Conservation (phyloP, 1,284 basidiomycete genomes). For the Pisolithus thermaeus region DNA sequence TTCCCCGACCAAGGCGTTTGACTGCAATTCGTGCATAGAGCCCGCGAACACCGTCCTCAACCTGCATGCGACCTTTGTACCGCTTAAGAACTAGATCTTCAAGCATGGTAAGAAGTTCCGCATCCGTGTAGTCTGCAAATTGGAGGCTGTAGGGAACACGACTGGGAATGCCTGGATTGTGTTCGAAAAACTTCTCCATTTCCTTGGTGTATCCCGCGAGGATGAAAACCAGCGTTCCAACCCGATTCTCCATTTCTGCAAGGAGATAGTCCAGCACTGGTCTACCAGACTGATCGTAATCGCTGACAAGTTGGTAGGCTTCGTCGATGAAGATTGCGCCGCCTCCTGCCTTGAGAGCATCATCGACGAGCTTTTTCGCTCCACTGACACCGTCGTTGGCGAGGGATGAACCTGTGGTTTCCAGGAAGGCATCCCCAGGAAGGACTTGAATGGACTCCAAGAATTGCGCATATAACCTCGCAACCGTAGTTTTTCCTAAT, state of each 20-base stretch:
- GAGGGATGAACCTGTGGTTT: constrained; percentile 56
- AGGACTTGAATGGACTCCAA: constrained; percentile 48
- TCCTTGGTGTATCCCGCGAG: constrained; percentile 62
- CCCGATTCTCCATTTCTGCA: constrained; percentile 65
- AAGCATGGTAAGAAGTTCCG: constrained; percentile 50
- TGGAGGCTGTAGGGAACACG: constrained; percentile 55
- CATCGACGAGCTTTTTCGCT: constrained; percentile 44
- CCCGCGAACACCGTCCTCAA: constrained; percentile 49
- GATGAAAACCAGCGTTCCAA: constrained; percentile 62
- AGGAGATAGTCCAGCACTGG: constrained; percentile 62
- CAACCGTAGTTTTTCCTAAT: constrained; percentile 64
- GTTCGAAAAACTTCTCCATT: constrained; percentile 72
- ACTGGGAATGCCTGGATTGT: constrained; percentile 61
- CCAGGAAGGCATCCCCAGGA: constrained; percentile 48
- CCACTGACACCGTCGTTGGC: constrained; percentile 51
- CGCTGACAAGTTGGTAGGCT: constrained; percentile 55
- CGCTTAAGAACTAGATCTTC: constrained; percentile 40
- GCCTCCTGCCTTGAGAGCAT: constrained; percentile 45
- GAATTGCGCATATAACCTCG: constrained; percentile 56
- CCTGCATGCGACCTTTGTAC: constrained; percentile 44
- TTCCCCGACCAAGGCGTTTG: constrained; percentile 48
- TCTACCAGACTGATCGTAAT: constrained; percentile 40
- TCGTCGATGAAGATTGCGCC: constrained; percentile 65
- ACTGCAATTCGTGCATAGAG: constrained; percentile 53
- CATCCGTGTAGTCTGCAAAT: constrained; percentile 58